Conservation (phyloP, 78 protist species). For the slime mould (Dictyostelium discoideum) region dicty_2.7 NC_007090.3:3801501-3802000, state of each 20-base stretch:
- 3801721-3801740: slow-evolving; percentile 95
- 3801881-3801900: slow-evolving; percentile 92
- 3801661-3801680: slow-evolving; percentile 84
- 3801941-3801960: slow-evolving; percentile 92
- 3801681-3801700: slow-evolving; percentile 91
- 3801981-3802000: slow-evolving; percentile 93
- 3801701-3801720: slow-evolving; percentile 93
- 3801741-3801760: slow-evolving; percentile 99
- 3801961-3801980: background rate
- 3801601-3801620: slow-evolving; percentile 93
- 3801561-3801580: slow-evolving; percentile 92
- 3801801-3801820: slow-evolving; percentile 65
- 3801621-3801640: slow-evolving; percentile 80
- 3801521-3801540: slow-evolving; percentile 78
- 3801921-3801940: slow-evolving; percentile 95
- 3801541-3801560: slow-evolving; percentile 83
- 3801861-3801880: slow-evolving; percentile 89
- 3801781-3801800: slow-evolving; percentile 80
- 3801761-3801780: slow-evolving; percentile 98
- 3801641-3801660: slow-evolving; percentile 61
- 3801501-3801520: slow-evolving; percentile 97
- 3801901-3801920: slow-evolving; percentile 87
- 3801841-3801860: slow-evolving; percentile 95
- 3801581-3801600: slow-evolving; percentile 99
- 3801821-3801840: slow-evolving; percentile 97